phyloP scores from a whole-genome alignment of 1,139 yeast genomes.

The Geotrichum armillariae region DNA sequence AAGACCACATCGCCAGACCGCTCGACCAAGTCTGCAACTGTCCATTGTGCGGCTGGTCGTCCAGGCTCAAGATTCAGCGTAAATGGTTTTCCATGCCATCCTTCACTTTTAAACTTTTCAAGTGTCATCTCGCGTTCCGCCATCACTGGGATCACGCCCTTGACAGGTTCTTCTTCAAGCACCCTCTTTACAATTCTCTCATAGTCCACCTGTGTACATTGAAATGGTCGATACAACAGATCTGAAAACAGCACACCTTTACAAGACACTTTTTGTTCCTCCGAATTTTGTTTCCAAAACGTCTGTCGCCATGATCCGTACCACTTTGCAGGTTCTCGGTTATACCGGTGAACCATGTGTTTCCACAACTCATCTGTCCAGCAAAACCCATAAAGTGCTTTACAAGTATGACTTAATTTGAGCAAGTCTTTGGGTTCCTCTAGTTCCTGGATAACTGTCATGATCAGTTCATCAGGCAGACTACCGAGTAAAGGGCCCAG shows the following conservation, averaged over 20 bases:
- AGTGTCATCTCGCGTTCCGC: slow-evolving; percentile 41
- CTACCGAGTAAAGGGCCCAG: slow-evolving; percentile 53
- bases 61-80: slow-evolving; percentile 47
- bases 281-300: slow-evolving; percentile 45
- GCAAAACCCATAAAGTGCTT: slow-evolving; percentile 67
- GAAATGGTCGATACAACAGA: slow-evolving; percentile 71
- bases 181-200: slow-evolving; percentile 24
- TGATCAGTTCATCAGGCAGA: slow-evolving; percentile 54
- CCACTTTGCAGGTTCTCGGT: slow-evolving; percentile 48
- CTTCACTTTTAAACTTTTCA: slow-evolving; percentile 46
- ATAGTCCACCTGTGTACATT: slow-evolving; percentile 72
- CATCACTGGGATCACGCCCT: slow-evolving; percentile 25
- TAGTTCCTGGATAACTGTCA: slow-evolving; percentile 41
- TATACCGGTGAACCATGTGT: slow-evolving; percentile 43
- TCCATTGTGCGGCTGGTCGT: slow-evolving; percentile 57
- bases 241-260: slow-evolving; percentile 53
- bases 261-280: slow-evolving; percentile 43
- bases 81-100: slow-evolving; percentile 61
- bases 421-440: slow-evolving; percentile 49
- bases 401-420: slow-evolving; percentile 57
- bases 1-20: slow-evolving; percentile 63
- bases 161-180: slow-evolving; percentile 27
- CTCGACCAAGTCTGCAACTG: slow-evolving; percentile 47
- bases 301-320: slow-evolving; percentile 77
- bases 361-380: slow-evolving; percentile 78